Evolutionary conservation across 2,329 filamentous ascomycete species (phyloP), one percentile per base, ranked within the genome.

Genomic region (Xylariaceae sp.): DNA sequence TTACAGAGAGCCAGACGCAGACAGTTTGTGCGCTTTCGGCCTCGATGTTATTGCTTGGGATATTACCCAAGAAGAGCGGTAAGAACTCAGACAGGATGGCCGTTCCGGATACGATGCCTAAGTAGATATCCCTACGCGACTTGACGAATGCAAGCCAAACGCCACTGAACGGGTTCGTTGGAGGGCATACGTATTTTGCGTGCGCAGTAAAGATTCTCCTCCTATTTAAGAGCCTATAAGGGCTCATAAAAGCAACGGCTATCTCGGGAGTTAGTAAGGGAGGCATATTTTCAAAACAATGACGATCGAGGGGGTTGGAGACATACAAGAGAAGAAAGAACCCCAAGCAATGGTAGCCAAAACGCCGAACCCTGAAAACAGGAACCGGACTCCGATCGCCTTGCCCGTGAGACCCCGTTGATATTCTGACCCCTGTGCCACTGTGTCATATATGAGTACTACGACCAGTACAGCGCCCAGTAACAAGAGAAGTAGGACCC

Each of bases 11-110:
- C 22, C 67, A 66, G 1, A 69, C 64, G 49, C 70, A 76, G 5
- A 69, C 58, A 0, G 61, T 61, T 38, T 72, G 69, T 0, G 71
- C 65, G 14, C 56, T 55, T 25, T 62, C 58, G 1, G 66, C 67
- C 41, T 72, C 69, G 0, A 68, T 66, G 2, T 69, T 63, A 42
- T 66, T 71, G 56, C 72, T 74, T 0, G 74, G 70, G 2, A 77
- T 65, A 48, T 75, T 76, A 52, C 71, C 65, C 3, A 78, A 64
- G 2, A 73, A 62, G 17, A 76, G 62, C 1, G 74, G 74, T n/a
- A 78, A 67, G 38, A 75, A 68, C 39, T 78, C 74, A 19, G 73
- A 67, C 2, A 76, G 60, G 19, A 76, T 65, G 3, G 71, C 64
- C 37, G 71, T 68, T 5, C 68, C 50, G 0, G 71, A 67, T 8